Evolutionary conservation across 2,329 filamentous ascomycete genomes (phyloP).

Genomic region (Penicillium sp.): DNA sequence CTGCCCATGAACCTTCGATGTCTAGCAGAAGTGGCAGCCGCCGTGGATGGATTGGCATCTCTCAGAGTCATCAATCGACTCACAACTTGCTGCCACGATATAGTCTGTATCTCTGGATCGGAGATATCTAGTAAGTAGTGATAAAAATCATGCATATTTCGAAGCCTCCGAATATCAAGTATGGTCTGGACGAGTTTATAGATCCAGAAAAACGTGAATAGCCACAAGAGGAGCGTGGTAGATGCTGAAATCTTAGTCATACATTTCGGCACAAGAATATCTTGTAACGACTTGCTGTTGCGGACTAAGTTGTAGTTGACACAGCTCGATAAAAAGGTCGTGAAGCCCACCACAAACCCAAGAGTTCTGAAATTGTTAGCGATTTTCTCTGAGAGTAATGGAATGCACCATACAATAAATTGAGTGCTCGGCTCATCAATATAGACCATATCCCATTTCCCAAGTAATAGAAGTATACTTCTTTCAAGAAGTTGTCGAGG

Average conservation of each 20-base stretch:
- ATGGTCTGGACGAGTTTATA: slow-evolving; percentile 72
- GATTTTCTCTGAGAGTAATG: background rate
- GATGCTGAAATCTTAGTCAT: slow-evolving; percentile 68
- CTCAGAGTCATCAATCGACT: slow-evolving; percentile 77
- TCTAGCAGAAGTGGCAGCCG: slow-evolving; percentile 55
- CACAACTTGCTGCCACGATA: slow-evolving; percentile 90
- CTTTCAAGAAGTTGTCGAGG: slow-evolving; percentile 78
- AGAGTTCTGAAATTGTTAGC: slow-evolving; percentile 60
- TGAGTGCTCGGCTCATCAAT: slow-evolving; percentile 65
- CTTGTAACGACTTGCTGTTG: slow-evolving; percentile 58
- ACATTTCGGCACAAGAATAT: slow-evolving; percentile 69
- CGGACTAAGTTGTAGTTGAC: slow-evolving; percentile 73
- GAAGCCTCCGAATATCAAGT: slow-evolving; percentile 67
- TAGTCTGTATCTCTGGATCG: slow-evolving; percentile 83
- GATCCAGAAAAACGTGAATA: slow-evolving; percentile 81
- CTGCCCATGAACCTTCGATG: slow-evolving; percentile 66
- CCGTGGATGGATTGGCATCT: slow-evolving; percentile 84
- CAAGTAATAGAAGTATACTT: slow-evolving; percentile 82
- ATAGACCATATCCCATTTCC: slow-evolving; percentile 85
- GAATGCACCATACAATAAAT: slow-evolving; percentile 59
- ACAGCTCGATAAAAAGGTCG: slow-evolving; percentile 80
- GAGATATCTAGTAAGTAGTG: slow-evolving; percentile 76
- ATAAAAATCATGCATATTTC: slow-evolving; percentile 81
- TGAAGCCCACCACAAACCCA: slow-evolving; percentile 74
- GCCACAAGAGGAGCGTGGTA: slow-evolving; percentile 76